These are phyloP conservation scores for Hypoxylon sp. DNA, from an alignment of 2,329 filamentous ascomycete species.

Conservation along the genomic window DNA sequence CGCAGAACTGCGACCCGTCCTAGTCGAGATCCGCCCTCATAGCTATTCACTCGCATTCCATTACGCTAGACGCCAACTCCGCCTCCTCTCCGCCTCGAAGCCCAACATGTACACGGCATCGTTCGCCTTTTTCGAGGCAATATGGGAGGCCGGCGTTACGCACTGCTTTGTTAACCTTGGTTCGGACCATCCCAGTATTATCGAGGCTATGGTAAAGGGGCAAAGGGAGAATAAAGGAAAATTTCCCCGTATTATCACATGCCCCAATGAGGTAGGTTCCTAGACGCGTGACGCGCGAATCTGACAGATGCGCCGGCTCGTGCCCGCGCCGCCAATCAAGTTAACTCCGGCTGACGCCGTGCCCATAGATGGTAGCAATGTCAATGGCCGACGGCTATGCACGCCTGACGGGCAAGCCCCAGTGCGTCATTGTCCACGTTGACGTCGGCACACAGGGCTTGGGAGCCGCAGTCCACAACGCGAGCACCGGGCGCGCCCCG, in stretches of 20 bases:
- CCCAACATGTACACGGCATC: slow-evolving; percentile 72
- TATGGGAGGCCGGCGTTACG: slow-evolving; percentile 57
- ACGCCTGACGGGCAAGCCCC: slow-evolving; percentile 77
- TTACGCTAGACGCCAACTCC: slow-evolving; percentile 19
- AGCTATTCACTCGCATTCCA: slow-evolving; percentile 4
- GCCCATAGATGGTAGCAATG: slow-evolving; percentile 81
- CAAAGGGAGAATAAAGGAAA: slow-evolving; percentile 74
- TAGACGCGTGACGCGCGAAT: background rate
- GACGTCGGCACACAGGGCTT: slow-evolving; percentile 87
- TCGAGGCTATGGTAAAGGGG: slow-evolving; percentile 85
- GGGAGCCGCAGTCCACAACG: slow-evolving; percentile 84
- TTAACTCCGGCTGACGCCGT: slow-evolving; percentile 16
- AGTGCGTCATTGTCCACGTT: slow-evolving; percentile 85
- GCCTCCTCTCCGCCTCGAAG: slow-evolving; percentile 28
- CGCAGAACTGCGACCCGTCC: background rate
- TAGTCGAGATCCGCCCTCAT: slow-evolving; percentile 7
- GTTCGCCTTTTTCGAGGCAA: slow-evolving; percentile 75
- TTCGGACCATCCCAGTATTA: slow-evolving; percentile 81
- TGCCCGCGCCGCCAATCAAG: slow-evolving; percentile 3
- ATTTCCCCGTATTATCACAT: slow-evolving; percentile 83
- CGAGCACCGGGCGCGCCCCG: slow-evolving; percentile 80
- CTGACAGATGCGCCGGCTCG: slow-evolving; percentile 10
- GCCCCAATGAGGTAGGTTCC: slow-evolving; percentile 78
- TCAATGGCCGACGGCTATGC: slow-evolving; percentile 89
- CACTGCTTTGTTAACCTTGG: slow-evolving; percentile 74